Evolutionary conservation across 352 stramenopile genomes (phyloP), one percentile per base, ranked within the genome.

Genomic region (Ophiocytium majus): DNA sequence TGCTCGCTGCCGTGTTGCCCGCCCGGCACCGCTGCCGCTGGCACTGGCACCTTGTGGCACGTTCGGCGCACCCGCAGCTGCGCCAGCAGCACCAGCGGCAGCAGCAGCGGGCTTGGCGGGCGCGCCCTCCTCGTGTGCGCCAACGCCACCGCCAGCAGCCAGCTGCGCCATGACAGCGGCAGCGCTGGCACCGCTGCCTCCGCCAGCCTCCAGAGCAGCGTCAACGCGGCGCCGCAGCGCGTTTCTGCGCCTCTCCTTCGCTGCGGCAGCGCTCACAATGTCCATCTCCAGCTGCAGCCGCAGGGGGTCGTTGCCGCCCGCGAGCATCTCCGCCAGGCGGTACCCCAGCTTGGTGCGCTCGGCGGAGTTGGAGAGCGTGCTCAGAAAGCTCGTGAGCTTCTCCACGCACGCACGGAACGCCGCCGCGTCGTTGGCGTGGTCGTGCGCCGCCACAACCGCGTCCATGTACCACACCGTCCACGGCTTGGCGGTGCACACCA

Each of bases 391-490:
- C 37, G 83, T 86, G 10, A 86, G 63, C 31, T 80, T 78, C 37
- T 86, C 80, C 36, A 79, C 80, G 37, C 83, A 86, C 64, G 33
- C 57, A 10, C 80, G 57, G 80, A 86, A 86, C n/a, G 83, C 83
- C 64, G 82, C 80, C 19, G 83, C 83, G 50, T 86, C 83, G 0
- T 28, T 33, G 9, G 57, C 31, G 78, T 82, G 78, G 80, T 86
- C 80, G 80, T 86, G 80, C 31, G 79, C 78, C 37, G 57, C 66
- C 34, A 86, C 64, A 43, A 86, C 81, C n/a, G 64, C 33, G 19
- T 86, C 78, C 19, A 43, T 75, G 74, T 82, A 80, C 83, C 83
- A 86, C n/a, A 80, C 83, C 19, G 64, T 86, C 83, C 83, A 86
- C 14, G 83, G 83, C 0, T 82, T 63, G 10, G 83, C 76, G 37